Base-by-base conservation (phyloP, 2,329 filamentous ascomycete species). In the Penicillium hesseltinei region DNA sequence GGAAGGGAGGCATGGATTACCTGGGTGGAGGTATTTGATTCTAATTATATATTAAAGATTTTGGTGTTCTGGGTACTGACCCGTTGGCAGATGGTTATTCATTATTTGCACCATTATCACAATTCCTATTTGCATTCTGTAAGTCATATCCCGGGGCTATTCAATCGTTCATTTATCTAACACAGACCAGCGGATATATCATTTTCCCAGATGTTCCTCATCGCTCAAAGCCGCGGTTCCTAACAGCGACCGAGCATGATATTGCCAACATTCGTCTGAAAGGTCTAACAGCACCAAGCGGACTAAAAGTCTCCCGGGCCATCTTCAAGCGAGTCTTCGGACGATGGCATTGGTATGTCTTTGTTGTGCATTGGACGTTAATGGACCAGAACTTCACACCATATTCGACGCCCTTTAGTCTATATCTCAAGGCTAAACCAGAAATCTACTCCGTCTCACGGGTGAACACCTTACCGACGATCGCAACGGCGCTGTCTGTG, bases 401-500 rank as follows among this genome's bases (percentile, higher is more conserved):
- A 10, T 63, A 66, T 15, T 68, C 68, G 0, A 66, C 71, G n/a
- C 74, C 75, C 0, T 78, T 78, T 56, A 73, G 69, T 9, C 64
- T 78, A 2, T 79, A 78, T 56, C 69, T 78, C 42, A 75, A 75
- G 60, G 74, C 73, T 25, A 71, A 75, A 29, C 63, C 62, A 27
- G 62, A 69, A 5, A 62, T 69, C 4, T 77, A 78, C 61, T 77
- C 76, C 1, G 66, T 78, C 17, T 69, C 71, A 2, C 70, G 70
- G 39, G 71, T 79, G 54, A 79, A 79, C 62, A 77, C 73, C 0
- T 62, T 78, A 6, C 75, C 76, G 7, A 79, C 76, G 1, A 69
- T 75, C 10, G 70, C 71, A 1, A 75, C 73, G 1, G 77, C 77
- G 0, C 62, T 77, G 5, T 72, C 67, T 27, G 71, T 78, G 46